Evolutionary conservation across 768 basidiomycete species (phyloP), one percentile per base, ranked within the genome.

Genomic region (Boletus pseudopeckii): DNA sequence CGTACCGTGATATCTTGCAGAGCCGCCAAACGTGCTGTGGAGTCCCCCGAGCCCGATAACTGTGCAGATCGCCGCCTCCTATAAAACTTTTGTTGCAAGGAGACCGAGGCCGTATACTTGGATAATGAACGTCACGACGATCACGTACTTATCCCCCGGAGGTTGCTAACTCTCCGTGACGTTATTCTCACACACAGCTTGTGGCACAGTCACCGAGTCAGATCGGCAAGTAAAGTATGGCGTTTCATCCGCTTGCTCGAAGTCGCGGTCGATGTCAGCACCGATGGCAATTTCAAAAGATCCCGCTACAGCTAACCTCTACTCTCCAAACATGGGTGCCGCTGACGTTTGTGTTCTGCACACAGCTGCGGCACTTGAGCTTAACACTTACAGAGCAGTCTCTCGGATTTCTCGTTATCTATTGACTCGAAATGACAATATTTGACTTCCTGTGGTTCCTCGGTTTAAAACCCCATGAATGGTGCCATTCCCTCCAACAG

Each of bases 161-260:
- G 52, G 60, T 57, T 44, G 18, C 38, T 45, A 30, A 37, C 37
- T 15, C 48, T 43, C 45, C 50, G 57, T 3, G 53, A 51, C 49
- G 13, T 46, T 44, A 48, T 65, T 66, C 65, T 55, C 65, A 68
- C 65, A 66, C 65, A 66, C 66, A 66, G 66, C 66, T 60, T 68
- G 46, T 36, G 63, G 56, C 55, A 42, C 43, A 47, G 54, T 17
- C 33, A 33, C 13, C 55, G 65, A 64, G 65, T 67, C 64, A 65
- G 34, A 47, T 65, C 66, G 65, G 66, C 53, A 37, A n/a, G 38
- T n/a, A 53, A 61, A 63, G 45, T 65, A 60, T 45, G 66, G 65
- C 66, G 64, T 60, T 63, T 68, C 52, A 20, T 38, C 34, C 51
- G 28, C 44, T 50, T 45, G 14, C 51, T 63, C 38, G 51, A 63